phyloP scores from a whole-genome alignment of 192 early-diverging fungal genomes.

The Geranomyces variabilis region DNA sequence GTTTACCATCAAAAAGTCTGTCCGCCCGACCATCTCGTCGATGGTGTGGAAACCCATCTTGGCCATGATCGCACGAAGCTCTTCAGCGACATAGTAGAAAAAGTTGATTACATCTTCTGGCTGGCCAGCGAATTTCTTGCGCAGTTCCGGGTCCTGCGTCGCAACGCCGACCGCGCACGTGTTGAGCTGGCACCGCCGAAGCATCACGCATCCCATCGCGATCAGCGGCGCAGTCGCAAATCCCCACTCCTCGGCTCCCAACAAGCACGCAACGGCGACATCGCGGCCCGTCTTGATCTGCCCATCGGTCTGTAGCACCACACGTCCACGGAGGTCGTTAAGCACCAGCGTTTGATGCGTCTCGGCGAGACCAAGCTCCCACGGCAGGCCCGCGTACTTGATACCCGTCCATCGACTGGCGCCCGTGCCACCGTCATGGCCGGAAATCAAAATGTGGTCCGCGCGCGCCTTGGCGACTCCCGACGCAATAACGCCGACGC shows the following conservation, averaged over 20 bases:
- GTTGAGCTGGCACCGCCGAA: conserved; percentile 79
- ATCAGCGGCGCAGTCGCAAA: conserved; percentile 99
- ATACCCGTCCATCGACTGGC: conserved; percentile 96
- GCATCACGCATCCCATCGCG: conserved; percentile 94
- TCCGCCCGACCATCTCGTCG: conserved; percentile 94
- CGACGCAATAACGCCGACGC: conserved; percentile 94
- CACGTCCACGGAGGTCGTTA: conserved; percentile 93
- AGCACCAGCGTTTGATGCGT: conserved; percentile 98
- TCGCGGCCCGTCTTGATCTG: conserved; percentile 97
- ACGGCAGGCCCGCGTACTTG: conserved; percentile 97
- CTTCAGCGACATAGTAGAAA: conserved; percentile 97
- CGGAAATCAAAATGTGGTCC: conserved; percentile 90
- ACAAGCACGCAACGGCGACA: conserved; percentile 94
- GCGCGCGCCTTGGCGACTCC: conserved; percentile 98
- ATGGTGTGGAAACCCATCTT: conserved; percentile 89
- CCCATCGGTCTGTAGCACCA: conserved; percentile 97
- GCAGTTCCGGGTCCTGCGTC: conserved; percentile 92
- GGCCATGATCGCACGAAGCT: conserved; percentile 91
- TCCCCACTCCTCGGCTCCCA: conserved; percentile 99
- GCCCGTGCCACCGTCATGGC: conserved; percentile 99
- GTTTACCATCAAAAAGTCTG: conserved; percentile 83
- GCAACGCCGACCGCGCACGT: conserved; percentile 98
- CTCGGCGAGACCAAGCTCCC: conserved; percentile 99
- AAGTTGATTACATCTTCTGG: conserved; percentile 99
- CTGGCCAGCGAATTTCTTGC: conserved; percentile 89